These are phyloP conservation scores for Vitis hybrid DNA, from an alignment of 177 flowering plant species.

Conservation along the genomic window DNA sequence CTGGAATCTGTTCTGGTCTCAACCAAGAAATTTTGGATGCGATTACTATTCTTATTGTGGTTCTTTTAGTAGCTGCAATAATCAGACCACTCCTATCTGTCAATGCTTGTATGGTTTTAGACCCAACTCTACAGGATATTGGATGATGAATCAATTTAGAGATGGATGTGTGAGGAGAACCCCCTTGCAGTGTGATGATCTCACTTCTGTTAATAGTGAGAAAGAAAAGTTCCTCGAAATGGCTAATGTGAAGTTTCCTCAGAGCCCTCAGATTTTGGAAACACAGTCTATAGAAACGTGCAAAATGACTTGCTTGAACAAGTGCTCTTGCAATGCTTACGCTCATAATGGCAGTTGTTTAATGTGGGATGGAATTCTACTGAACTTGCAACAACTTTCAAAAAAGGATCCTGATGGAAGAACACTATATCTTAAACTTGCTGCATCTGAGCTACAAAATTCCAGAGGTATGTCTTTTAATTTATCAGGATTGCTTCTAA, in stretches of 20 bases:
- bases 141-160: conserved; percentile 16
- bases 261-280: not conserved
- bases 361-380: conserved; percentile 18
- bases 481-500: not conserved
- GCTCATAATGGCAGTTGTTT: conserved; percentile 14
- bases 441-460: conserved; percentile 14
- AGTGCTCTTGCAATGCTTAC: conserved; percentile 28
- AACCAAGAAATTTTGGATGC: conserved; percentile 18
- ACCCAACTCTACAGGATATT: conserved; percentile 17
- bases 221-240: conserved; percentile 23
- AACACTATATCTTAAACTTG: conserved; percentile 14
- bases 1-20: conserved; percentile 21
- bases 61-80: conserved; percentile 26
- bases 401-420: not conserved
- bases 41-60: conserved; percentile 38
- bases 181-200: conserved; percentile 28
- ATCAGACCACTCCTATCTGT: conserved; percentile 10
- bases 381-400: conserved; percentile 10
- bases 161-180: conserved; percentile 36
- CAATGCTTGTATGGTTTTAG: conserved; percentile 36
- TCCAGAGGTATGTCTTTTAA: not conserved
- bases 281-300: conserved; percentile 9
- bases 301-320: conserved; percentile 19
- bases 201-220: conserved; percentile 8
- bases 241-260: conserved; percentile 13